phyloP scores from a whole-genome alignment of 1,284 basidiomycete genomes.

The Volvariella surrecta region DNA sequence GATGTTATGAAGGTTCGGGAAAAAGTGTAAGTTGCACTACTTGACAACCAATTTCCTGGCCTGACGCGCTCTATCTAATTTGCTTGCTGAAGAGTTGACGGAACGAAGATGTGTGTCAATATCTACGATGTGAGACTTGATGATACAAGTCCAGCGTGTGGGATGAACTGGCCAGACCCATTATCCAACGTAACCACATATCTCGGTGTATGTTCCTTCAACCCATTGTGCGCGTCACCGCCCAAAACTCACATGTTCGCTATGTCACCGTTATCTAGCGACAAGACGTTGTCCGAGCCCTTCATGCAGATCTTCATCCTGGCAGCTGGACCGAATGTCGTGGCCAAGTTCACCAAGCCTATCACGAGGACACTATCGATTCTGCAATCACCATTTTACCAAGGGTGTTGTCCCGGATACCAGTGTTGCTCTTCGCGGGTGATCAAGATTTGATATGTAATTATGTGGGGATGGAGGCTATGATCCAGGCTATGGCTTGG shows the following conservation, averaged over 20 bases:
- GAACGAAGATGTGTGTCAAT: constrained; percentile 78
- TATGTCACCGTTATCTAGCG: constrained; percentile 37
- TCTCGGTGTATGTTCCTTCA: constrained; percentile 55
- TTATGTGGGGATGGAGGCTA: constrained; percentile 82
- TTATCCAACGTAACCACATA: constrained; percentile 73
- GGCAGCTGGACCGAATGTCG: constrained; percentile 90
- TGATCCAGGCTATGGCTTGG: constrained; percentile 84
- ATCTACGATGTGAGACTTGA: constrained; percentile 91
- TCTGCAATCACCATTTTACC: constrained; percentile 80
- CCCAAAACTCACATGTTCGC: constrained; percentile 6
- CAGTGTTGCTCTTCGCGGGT: constrained; percentile 88
- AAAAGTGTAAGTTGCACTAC: constrained; percentile 45
- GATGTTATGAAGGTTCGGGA: constrained; percentile 53
- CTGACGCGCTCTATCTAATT: constrained; percentile 4
- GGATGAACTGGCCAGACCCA: constrained; percentile 98
- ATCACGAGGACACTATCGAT: constrained; percentile 50
- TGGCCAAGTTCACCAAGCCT: constrained; percentile 54
- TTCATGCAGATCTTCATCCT: constrained; percentile 78
- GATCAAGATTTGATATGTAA: constrained; percentile 98
- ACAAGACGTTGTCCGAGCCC: constrained; percentile 69
- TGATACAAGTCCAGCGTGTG: constrained; percentile 84
- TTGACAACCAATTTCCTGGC: not conserved
- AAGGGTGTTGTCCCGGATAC: constrained; percentile 67
- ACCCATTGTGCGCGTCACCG: constrained; percentile 1
- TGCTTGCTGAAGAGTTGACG: constrained; percentile 54